These are phyloP conservation scores for Thermochaetoides thermophila DNA, from an alignment of 495 filamentous ascomycete species.

Conservation along the genomic window DNA sequence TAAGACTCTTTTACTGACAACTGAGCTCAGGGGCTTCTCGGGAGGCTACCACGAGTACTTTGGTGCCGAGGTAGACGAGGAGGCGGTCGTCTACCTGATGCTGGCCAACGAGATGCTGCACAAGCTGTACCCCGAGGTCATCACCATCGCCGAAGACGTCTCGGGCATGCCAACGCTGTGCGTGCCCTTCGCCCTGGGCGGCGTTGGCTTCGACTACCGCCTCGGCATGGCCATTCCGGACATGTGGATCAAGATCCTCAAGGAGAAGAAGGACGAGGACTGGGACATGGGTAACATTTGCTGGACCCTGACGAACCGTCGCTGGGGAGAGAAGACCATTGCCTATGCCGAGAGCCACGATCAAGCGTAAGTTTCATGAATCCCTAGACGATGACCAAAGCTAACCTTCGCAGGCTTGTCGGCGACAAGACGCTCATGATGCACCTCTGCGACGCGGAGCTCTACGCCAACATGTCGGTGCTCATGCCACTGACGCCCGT, in stretches of 20 bases:
- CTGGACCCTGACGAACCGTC: slow-evolving; percentile 78
- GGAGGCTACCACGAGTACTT: slow-evolving; percentile 99
- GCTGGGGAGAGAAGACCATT: slow-evolving; percentile 96
- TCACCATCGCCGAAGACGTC: slow-evolving; percentile 93
- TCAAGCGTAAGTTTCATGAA: slow-evolving; percentile 80
- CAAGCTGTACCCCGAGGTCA: slow-evolving; percentile 63
- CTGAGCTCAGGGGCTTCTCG: slow-evolving; percentile 76
- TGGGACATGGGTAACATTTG: slow-evolving; percentile 84
- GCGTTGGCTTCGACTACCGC: slow-evolving; percentile 92
- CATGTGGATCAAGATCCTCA: slow-evolving; percentile 97
- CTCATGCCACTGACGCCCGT: slow-evolving; percentile 71
- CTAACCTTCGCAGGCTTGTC: slow-evolving; percentile 53
- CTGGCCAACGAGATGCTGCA: slow-evolving; percentile 96
- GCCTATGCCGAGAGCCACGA: slow-evolving; percentile 96
- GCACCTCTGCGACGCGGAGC: slow-evolving; percentile 93
- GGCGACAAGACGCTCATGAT: slow-evolving; percentile 94
- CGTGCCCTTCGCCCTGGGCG: slow-evolving; percentile 68
- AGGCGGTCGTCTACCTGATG: slow-evolving; percentile 91
- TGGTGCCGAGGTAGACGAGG: slow-evolving; percentile 80
- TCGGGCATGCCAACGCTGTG: slow-evolving; percentile 96
- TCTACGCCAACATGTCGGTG: slow-evolving; percentile 95
- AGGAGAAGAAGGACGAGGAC: slow-evolving; percentile 79
- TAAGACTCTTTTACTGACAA: slow-evolving; percentile 1
- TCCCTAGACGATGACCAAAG: too few relatives aligned
- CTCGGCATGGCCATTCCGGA: slow-evolving; percentile 97